Evolutionary conservation across 2,329 filamentous ascomycete genomes (phyloP).

Genomic region (Colletotrichum lentis): DNA sequence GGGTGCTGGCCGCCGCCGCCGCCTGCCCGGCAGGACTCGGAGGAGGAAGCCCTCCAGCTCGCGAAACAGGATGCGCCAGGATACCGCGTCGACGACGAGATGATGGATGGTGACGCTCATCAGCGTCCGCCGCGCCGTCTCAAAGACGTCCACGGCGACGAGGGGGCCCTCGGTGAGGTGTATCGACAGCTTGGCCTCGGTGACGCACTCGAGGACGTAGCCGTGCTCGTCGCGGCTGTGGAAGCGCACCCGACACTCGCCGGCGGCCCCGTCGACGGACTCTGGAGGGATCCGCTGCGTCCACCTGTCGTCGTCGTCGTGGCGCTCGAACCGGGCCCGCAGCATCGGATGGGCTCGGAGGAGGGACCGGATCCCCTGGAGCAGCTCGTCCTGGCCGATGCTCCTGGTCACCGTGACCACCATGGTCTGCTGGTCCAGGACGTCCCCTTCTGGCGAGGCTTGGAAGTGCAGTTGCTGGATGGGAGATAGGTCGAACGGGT

Average conservation of each 20-base stretch:
- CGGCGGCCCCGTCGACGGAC: background rate
- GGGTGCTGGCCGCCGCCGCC: too few species aligned
- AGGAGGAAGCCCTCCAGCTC: constrained; percentile 53
- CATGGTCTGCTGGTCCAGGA: constrained; percentile 25
- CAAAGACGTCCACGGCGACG: constrained; percentile 7
- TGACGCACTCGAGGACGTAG: constrained; percentile 19
- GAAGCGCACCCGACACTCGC: constrained; percentile 6
- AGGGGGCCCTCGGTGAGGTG: constrained; percentile 5
- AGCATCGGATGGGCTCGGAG: constrained; percentile 18
- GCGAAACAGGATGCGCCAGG: constrained; percentile 55
- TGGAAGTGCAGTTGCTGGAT: constrained; percentile 31
- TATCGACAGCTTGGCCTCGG: constrained; percentile 21
- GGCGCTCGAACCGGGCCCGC: constrained; percentile 9
- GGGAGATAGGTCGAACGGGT: constrained; percentile 4
- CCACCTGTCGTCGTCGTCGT: constrained; percentile 9
- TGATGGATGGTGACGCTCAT: constrained; percentile 49
- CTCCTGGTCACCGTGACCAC: constrained; percentile 5
- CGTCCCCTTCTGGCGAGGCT: constrained; percentile 7
- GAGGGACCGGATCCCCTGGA: background rate
- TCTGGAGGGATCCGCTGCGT: background rate
- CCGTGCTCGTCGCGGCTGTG: constrained; percentile 13
- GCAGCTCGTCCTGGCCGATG: background rate
- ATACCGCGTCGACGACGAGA: constrained; percentile 54
- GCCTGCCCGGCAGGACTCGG: background rate
- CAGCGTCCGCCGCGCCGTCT: constrained; percentile 35